Evolutionary conservation across 257 asterid genomes (phyloP).

Genomic region (Jasminum sambac): DNA sequence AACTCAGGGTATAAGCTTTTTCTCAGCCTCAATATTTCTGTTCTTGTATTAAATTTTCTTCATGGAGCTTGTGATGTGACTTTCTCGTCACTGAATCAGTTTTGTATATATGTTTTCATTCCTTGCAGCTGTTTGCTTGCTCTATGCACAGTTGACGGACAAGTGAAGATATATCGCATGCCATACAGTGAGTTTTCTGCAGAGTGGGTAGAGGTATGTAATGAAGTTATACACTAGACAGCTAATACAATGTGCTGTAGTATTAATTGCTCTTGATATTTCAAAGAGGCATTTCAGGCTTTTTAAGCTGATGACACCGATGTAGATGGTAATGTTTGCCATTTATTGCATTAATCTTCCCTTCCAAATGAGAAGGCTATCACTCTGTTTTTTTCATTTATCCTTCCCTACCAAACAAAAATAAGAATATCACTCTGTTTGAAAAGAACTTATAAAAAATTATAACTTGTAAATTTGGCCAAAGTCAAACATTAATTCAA

Average conservation of each 20-base stretch:
- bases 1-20: conserved; percentile 64
- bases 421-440: no score
- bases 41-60: neutral
- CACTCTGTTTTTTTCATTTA: no score
- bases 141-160: conserved; percentile 78
- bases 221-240: neutral
- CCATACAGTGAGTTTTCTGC: conserved; percentile 67
- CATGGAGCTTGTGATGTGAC: neutral
- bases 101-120: neutral
- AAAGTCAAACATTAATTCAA: no score
- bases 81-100: neutral
- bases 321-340: neutral
- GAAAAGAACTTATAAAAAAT: no score
- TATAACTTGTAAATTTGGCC: no score
- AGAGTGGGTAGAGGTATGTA: conserved; percentile 86
- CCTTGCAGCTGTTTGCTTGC: conserved; percentile 81
- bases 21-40: neutral
- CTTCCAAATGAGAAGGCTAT: neutral
- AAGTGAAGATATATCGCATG: conserved; percentile 71
- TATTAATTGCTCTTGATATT: neutral
- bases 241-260: neutral
- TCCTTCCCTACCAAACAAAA: no score
- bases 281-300: neutral
- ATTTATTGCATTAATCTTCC: neutral
- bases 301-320: conserved; percentile 1